phyloP scores from a whole-genome alignment of 1,284 basidiomycete species.

The Fomitopsis betulina region DNA sequence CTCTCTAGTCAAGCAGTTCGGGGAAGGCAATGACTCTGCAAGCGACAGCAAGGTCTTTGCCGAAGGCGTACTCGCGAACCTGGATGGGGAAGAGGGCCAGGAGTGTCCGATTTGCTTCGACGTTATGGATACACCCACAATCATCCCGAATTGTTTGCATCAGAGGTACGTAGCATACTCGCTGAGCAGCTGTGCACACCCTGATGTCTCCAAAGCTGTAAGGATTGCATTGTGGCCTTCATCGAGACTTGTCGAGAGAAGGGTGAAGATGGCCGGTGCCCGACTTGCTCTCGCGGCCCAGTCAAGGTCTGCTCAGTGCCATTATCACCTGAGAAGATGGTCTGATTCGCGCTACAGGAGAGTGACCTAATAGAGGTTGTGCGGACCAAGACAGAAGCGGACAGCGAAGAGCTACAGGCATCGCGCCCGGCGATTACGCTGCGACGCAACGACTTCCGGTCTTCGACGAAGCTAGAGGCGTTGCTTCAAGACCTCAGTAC shows the following conservation, averaged over 20 bases:
- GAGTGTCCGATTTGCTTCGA: constrained; percentile 87
- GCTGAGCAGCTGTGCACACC: neutral
- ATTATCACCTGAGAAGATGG: neutral
- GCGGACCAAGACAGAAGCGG: constrained; percentile 25
- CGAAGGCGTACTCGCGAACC: constrained; percentile 59
- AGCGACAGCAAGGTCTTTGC: constrained; percentile 48
- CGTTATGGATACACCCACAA: constrained; percentile 63
- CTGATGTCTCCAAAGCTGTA: constrained; percentile 51
- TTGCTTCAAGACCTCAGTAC: constrained; percentile 63
- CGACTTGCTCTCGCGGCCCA: constrained; percentile 65
- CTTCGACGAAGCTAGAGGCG: constrained; percentile 85
- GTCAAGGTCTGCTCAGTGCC: constrained; percentile 40
- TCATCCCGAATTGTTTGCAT: constrained; percentile 77
- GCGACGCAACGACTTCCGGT: constrained; percentile 78
- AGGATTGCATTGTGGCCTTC: constrained; percentile 75
- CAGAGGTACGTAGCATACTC: constrained; percentile 49
- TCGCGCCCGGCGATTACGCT: constrained; percentile 48
- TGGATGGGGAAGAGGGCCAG: constrained; percentile 39
- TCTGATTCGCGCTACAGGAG: constrained; percentile 33
- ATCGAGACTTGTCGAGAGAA: constrained; percentile 61
- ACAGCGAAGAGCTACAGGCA: constrained; percentile 34
- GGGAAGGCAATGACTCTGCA: constrained; percentile 33
- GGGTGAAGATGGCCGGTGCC: constrained; percentile 66
- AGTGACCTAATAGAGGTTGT: constrained; percentile 64
- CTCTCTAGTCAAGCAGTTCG: constrained; percentile 59